Conservation (phyloP, 1,139 yeast genomes). For the Zygoascus sp. region DNA sequence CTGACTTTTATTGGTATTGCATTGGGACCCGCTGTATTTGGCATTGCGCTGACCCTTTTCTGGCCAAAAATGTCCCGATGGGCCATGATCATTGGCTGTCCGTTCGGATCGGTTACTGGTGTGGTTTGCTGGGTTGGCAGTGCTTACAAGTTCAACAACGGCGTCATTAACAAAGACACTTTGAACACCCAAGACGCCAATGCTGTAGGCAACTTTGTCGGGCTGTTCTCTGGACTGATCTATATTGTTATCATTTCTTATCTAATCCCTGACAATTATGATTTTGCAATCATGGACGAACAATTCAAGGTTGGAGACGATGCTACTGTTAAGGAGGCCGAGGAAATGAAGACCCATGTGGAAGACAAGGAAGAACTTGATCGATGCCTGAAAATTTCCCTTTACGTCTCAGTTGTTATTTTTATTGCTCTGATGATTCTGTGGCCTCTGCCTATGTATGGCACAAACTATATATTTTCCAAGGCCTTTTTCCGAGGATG, state of each 20-base stretch:
- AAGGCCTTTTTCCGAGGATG: slow-evolving; percentile 19
- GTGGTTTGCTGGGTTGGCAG: slow-evolving; percentile 46
- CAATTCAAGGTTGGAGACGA: slow-evolving; percentile 60
- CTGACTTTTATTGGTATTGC: slow-evolving; percentile 85
- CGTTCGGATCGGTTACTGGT: slow-evolving; percentile 44
- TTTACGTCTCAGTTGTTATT: background rate
- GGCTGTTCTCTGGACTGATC: slow-evolving; percentile 63
- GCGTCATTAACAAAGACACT: slow-evolving; percentile 54
- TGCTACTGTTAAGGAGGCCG: slow-evolving; percentile 14
- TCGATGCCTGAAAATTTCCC: background rate
- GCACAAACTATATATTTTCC: slow-evolving; percentile 18
- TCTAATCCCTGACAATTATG: slow-evolving; percentile 63
- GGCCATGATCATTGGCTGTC: slow-evolving; percentile 42
- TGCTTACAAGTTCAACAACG: slow-evolving; percentile 36
- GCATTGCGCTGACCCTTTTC: slow-evolving; percentile 64
- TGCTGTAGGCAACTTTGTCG: slow-evolving; percentile 75
- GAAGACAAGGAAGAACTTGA: slow-evolving; percentile 9
- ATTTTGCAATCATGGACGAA: slow-evolving; percentile 57
- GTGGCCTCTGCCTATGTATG: slow-evolving; percentile 19
- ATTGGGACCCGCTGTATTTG: slow-evolving; percentile 77
- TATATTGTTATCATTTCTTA: slow-evolving; percentile 62
- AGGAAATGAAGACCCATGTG: slow-evolving; percentile 10
- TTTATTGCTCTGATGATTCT: slow-evolving; percentile 10
- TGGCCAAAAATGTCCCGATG: slow-evolving; percentile 56
- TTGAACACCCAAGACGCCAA: slow-evolving; percentile 70